phyloP scores from a whole-genome alignment of 2,329 filamentous ascomycete genomes.

The Colletotrichum sp. region DNA sequence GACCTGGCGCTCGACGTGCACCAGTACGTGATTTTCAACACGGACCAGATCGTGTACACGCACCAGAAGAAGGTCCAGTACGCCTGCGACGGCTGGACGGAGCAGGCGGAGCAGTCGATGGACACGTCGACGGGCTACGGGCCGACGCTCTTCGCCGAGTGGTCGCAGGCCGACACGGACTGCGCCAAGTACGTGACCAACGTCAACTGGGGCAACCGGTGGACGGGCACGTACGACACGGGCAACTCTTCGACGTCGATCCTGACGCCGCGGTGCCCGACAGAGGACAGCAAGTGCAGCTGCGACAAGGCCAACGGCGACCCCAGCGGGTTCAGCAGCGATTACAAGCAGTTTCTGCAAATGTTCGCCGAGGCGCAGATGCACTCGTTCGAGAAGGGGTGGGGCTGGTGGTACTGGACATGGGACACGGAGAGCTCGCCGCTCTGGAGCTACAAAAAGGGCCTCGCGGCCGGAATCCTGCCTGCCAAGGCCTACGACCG shows the following conservation, averaged over 20 bases:
- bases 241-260: conserved; percentile 67
- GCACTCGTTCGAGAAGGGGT: conserved; percentile 88
- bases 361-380: conserved; percentile 97
- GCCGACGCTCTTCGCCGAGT: conserved; percentile 93
- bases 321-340: conserved; percentile 66
- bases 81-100: conserved; percentile 85
- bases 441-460: conserved; percentile 93
- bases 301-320: conserved; percentile 81
- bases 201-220: conserved; percentile 85
- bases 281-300: conserved; percentile 67
- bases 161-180: conserved; percentile 97
- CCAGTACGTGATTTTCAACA: conserved; percentile 98
- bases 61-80: conserved; percentile 87
- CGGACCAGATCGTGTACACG: conserved; percentile 79
- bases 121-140: conserved; percentile 82
- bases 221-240: conserved; percentile 85
- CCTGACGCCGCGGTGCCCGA: conserved; percentile 76
- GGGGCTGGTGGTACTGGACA: conserved; percentile 99
- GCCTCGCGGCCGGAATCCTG: conserved; percentile 78
- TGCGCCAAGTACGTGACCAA: conserved; percentile 89
- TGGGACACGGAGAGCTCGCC: conserved; percentile 87
- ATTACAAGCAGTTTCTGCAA: conserved; percentile 84
- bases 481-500: conserved; percentile 75
- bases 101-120: conserved; percentile 76
- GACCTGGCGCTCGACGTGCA: conserved; percentile 92